Evolutionary conservation across 2,329 filamentous ascomycete genomes (phyloP).

Genomic region (Ophiostoma novo-ulmi): DNA sequence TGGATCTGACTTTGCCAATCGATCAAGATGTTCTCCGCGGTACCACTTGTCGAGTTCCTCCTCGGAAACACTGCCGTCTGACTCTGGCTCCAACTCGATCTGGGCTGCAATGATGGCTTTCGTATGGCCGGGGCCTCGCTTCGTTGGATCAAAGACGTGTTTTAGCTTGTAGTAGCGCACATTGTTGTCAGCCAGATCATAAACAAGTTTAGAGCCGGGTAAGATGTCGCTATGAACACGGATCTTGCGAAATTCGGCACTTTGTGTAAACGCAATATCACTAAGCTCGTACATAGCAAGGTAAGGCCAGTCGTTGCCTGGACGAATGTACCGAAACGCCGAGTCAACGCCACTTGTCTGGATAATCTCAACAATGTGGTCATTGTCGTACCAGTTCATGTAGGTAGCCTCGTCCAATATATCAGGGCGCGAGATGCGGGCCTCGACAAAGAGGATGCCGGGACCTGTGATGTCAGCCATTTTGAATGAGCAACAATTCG

Average conservation of each 20-base stretch:
- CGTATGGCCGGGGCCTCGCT: background rate
- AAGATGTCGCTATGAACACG: background rate
- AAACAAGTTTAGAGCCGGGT: background rate
- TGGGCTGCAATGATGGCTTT: background rate
- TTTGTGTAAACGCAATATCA: background rate
- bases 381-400: background rate
- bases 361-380: background rate
- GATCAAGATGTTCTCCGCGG: background rate
- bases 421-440: background rate
- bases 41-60: background rate
- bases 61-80: background rate
- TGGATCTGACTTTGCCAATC: background rate
- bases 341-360: background rate
- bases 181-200: background rate
- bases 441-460: conserved; percentile 7
- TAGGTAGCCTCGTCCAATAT: background rate
- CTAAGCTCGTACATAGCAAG: background rate
- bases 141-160: background rate
- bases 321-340: background rate
- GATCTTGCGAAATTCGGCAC: background rate
- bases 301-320: background rate
- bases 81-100: background rate
- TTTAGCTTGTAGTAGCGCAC: background rate
- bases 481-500: background rate
- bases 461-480: background rate